These are phyloP conservation scores for Corymbia citriodora DNA, from an alignment of 441 rosid genomes.

Conservation along the genomic window DNA sequence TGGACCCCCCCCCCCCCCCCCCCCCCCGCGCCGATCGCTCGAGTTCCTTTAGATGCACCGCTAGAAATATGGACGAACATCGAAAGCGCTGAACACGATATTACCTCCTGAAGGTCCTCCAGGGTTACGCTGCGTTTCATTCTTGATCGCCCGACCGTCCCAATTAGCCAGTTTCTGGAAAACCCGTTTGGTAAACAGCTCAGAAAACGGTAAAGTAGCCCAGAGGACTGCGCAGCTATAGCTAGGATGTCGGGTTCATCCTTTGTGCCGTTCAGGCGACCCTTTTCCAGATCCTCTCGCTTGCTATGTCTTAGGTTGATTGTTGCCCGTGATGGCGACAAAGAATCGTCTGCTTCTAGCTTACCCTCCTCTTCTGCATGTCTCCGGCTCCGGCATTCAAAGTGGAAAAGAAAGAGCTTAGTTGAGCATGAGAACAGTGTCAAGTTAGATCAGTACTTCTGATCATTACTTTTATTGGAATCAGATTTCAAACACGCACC, in stretches of 20 bases:
- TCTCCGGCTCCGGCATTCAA: constrained; percentile 79
- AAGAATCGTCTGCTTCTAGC: neutral
- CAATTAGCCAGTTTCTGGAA: neutral
- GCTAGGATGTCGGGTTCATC: neutral
- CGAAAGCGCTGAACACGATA: neutral
- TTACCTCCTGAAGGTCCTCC: neutral
- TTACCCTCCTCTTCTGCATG: neutral
- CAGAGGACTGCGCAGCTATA: neutral
- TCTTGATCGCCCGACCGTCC: neutral
- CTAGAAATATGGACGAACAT: neutral
- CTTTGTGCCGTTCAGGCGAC: neutral
- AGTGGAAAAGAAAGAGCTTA: constrained; percentile 98
- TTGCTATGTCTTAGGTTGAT: too few relatives aligned
- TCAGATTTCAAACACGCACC: neutral
- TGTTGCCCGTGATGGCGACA: neutral
- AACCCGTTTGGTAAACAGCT: neutral
- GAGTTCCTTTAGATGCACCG: neutral
- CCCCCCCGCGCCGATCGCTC: neutral
- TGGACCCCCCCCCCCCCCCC: neutral
- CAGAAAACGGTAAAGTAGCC: neutral
- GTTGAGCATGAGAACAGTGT: constrained; percentile 73
- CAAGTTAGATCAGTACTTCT: constrained; percentile 53
- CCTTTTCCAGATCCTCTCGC: neutral
- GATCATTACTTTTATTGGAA: neutral
- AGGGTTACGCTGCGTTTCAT: neutral